Evolutionary conservation across 2,329 filamentous ascomycete species (phyloP), one percentile per base, ranked within the genome.

Genomic region (Trichophyton verrucosum): DNA sequence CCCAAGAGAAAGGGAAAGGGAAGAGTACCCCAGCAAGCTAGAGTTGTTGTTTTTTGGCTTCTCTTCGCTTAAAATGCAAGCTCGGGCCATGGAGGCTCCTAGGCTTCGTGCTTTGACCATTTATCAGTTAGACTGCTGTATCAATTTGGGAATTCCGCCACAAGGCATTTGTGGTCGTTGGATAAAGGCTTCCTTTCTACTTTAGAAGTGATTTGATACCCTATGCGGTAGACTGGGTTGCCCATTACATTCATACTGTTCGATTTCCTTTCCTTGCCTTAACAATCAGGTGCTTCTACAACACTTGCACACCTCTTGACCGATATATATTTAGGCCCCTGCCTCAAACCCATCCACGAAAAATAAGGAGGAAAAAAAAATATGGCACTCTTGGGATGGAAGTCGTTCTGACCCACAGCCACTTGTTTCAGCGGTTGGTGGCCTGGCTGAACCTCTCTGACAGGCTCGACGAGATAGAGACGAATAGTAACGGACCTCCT

Each of bases 1-100:
- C 30, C 33, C 55, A 57, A 1, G 57, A 59, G 13, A 59, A 59
- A 36, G 57, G 57, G 3, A 59, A 59, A 24, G 57, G 42, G 27
- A 59, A 59, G 22, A 53, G 13, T 30, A 24, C 27, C 11, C 13
- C 49, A 8, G 24, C 49, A 13, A 53, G 49, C 44, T 47, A 47
- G 20, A 20, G 7, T 17, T 47, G 44, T 22, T 22, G n/a, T n/a
- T 30, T 53, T 15, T 51, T 24, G 11, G 49, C 22, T 53, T 22
- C 24, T 6, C 27, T 9, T 33, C n/a, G 1, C 15, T 33, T n/a
- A 24, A 11, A 38, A 30, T 53, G 40, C 22, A 24, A 38, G 22
- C 13, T 30, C 27, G 24, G 49, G 11, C n/a, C n/a, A 24, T n/a
- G 9, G 33, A 9, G 9, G 30, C 30, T 30, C 27, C 20, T 22